Percentiles rank a stretch among this genome's conserved stretches.
Conservation (phyloP, 2,329 filamentous ascomycete genomes). For the Arthroderma uncinatum region DNA sequence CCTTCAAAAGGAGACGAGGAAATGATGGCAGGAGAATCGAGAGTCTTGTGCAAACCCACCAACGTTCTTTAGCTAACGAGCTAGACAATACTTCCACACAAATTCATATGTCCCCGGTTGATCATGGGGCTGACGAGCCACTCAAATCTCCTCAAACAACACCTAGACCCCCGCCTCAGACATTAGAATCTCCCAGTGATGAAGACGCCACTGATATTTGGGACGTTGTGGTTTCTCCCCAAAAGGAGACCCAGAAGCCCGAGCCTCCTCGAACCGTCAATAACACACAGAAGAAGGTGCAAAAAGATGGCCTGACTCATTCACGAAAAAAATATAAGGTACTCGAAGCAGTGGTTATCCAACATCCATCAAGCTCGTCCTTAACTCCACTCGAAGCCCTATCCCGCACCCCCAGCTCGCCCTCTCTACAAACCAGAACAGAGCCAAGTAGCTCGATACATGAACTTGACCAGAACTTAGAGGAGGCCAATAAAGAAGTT, state of each 20-base stretch:
- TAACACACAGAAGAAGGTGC: neutral
- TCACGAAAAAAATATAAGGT: neutral
- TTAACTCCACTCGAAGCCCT: neutral
- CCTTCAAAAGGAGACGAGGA: conserved; percentile 29
- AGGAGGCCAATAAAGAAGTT: neutral
- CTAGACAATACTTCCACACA: conserved; percentile 61
- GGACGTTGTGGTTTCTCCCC: conserved; percentile 29
- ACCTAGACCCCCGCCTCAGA: neutral
- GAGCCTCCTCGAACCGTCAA: neutral
- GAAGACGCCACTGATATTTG: conserved; percentile 22
- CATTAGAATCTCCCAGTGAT: neutral
- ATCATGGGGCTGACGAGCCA: neutral
- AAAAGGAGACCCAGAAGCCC: conserved; percentile 13
- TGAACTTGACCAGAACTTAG: neutral
- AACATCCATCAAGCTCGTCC: conserved; percentile 10
- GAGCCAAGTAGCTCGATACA: neutral
- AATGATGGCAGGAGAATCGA: conserved; percentile 23
- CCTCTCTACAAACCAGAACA: neutral
- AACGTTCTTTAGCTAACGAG: conserved; percentile 67
- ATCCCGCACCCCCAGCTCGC: neutral
- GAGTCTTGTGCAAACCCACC: conserved; percentile 18
- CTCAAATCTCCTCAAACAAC: neutral
- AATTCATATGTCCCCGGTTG: conserved; percentile 56
- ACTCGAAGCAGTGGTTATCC: conserved; percentile 9
- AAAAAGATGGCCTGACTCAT: neutral